phyloP scores from a whole-genome alignment of 2,329 filamentous ascomycete species.

The Phyllosticta capitalensis region DNA sequence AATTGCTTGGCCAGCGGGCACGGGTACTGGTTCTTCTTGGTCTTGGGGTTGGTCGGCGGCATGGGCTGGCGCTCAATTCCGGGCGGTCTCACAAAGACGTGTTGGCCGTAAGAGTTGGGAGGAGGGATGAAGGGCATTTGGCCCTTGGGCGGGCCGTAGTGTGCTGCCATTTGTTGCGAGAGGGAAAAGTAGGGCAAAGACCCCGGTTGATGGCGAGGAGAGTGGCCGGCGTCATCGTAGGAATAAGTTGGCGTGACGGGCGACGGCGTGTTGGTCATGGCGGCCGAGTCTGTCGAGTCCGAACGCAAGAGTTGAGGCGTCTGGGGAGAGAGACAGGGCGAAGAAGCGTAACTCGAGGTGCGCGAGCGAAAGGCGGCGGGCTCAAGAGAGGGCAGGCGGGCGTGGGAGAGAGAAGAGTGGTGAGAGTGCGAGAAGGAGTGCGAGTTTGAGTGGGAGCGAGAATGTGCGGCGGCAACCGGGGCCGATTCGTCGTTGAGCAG shows the following conservation, averaged over 20 bases:
- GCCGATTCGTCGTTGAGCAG: constrained; percentile 38
- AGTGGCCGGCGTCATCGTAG: constrained; percentile 12
- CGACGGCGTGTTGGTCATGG: constrained; percentile 34
- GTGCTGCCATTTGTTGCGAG: neutral
- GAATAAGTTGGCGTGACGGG: constrained; percentile 37
- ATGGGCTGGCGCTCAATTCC: constrained; percentile 29
- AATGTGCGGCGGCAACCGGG: constrained; percentile 13
- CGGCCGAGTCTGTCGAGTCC: constrained; percentile 37
- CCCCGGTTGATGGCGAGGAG: neutral
- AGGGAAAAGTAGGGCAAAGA: constrained; percentile 9
- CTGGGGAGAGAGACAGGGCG: constrained; percentile 36
- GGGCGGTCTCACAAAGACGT: constrained; percentile 1
- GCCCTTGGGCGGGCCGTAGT: neutral
- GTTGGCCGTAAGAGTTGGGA: constrained; percentile 5
- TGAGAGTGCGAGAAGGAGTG: no score
- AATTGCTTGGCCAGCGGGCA: constrained; percentile 64
- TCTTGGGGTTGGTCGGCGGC: constrained; percentile 34
- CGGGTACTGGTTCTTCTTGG: constrained; percentile 60
- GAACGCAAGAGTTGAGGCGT: constrained; percentile 38
- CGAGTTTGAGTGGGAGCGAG: no score
- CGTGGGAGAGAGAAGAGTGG: no score
- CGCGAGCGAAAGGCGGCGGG: constrained; percentile 27
- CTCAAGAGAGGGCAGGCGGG: constrained; percentile 27
- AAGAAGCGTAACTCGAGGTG: constrained; percentile 37
- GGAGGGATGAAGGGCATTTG: constrained; percentile 8